Evolutionary conservation across 257 asterid genomes (phyloP).

Genomic region (Solanum medicagineum): DNA sequence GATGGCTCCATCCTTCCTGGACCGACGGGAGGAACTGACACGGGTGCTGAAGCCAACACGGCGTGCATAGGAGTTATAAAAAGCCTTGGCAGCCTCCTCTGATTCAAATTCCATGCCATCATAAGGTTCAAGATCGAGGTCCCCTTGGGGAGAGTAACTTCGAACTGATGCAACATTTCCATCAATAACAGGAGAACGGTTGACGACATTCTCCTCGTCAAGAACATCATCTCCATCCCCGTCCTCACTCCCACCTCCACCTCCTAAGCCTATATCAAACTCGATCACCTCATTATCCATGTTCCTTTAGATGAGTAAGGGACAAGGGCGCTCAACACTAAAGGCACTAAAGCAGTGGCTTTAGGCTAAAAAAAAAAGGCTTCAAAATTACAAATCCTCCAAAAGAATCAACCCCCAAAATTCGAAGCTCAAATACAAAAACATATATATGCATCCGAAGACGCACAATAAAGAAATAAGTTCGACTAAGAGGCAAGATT

Average conservation of each 20-base stretch:
- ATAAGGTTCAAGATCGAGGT: constrained; percentile 72
- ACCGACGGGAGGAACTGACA: constrained; percentile 97
- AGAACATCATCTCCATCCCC: constrained; percentile 14
- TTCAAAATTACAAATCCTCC: too few relatives aligned
- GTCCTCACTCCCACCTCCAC: constrained; percentile 17
- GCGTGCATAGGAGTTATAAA: constrained; percentile 86
- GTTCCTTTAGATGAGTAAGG: not conserved
- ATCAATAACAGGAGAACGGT: not conserved
- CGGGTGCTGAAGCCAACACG: constrained; percentile 98
- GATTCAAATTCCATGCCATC: constrained; percentile 98
- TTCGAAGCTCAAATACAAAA: too few relatives aligned
- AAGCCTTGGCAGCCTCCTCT: constrained; percentile 96
- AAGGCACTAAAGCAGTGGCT: too few relatives aligned
- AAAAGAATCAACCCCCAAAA: too few relatives aligned
- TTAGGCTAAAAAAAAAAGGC: too few relatives aligned
- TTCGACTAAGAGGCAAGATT: too few relatives aligned
- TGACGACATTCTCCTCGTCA: constrained; percentile 3
- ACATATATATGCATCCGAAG: too few relatives aligned
- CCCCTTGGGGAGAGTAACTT: not conserved
- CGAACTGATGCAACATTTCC: not conserved
- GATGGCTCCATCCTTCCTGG: constrained; percentile 94
- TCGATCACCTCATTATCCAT: constrained; percentile 77
- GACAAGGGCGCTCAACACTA: too few relatives aligned
- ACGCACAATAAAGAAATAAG: too few relatives aligned
- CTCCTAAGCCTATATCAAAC: constrained; percentile 74